Evolutionary conservation across 352 stramenopile species (phyloP).

Genomic region (Phytopythium oedochilum): DNA sequence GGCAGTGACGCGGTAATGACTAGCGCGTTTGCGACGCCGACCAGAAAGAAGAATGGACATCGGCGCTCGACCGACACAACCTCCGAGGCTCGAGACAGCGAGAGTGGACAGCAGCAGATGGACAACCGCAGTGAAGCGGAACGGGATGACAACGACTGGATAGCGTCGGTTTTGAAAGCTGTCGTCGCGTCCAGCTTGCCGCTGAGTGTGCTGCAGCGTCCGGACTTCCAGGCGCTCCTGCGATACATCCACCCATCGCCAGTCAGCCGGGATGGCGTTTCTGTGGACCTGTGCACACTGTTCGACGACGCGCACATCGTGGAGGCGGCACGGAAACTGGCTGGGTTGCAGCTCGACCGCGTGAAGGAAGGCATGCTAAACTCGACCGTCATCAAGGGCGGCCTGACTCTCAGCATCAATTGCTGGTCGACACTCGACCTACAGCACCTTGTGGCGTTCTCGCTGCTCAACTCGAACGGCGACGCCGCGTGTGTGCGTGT

Average conservation of each 20-base stretch:
- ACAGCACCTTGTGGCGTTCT: conserved; percentile 70
- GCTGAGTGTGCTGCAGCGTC: conserved; percentile 30
- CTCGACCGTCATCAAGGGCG: conserved; percentile 68
- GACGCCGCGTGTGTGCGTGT: conserved; percentile 65
- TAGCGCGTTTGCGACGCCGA: not conserved
- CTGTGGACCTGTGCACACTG: not conserved
- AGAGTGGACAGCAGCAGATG: not conserved
- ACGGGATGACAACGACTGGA: not conserved
- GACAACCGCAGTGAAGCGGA: not conserved
- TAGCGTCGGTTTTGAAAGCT: conserved; percentile 20
- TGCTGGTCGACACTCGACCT: conserved; percentile 59
- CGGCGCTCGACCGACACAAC: not conserved
- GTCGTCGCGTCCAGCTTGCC: conserved; percentile 33
- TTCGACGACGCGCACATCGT: conserved; percentile 14
- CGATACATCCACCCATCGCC: conserved; percentile 13
- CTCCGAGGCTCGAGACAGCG: not conserved
- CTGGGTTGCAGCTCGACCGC: conserved; percentile 50
- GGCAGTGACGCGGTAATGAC: not conserved
- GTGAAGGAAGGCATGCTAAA: conserved; percentile 83
- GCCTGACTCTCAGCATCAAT: conserved; percentile 70
- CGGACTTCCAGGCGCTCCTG: conserved; percentile 42
- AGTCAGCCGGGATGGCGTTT: not conserved
- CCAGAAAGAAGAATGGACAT: not conserved
- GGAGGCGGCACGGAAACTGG: conserved; percentile 32
- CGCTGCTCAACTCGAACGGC: conserved; percentile 75